A percentile compares a stretch with the other conserved stretches of the same genome.
Conservation (phyloP, 176 grass and related monocot species). For the Carex scoparia region DNA sequence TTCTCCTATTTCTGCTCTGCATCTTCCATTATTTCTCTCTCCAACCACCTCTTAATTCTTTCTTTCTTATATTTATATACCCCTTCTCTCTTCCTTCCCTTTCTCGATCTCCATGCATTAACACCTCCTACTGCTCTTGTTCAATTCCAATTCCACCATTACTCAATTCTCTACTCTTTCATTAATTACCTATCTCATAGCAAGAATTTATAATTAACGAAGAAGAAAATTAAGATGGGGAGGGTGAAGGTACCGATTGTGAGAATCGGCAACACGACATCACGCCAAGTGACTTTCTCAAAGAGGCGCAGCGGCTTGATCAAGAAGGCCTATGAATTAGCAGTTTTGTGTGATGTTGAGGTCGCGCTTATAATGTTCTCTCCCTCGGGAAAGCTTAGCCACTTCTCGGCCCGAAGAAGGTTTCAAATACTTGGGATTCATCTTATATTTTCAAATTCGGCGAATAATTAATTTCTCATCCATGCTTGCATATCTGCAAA, state of each 20-base stretch:
- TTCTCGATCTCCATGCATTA: not conserved
- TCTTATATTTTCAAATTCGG: not conserved
- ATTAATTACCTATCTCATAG: not conserved
- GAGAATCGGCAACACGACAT: constrained; percentile 54
- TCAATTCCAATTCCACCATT: not conserved
- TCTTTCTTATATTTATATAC: not conserved
- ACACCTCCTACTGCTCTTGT: not conserved
- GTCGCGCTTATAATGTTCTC: constrained; percentile 86
- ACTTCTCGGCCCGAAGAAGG: constrained; percentile 57
- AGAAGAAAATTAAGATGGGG: constrained; percentile 30
- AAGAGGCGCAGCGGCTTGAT: constrained; percentile 73
- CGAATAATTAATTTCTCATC: not conserved
- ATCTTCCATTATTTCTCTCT: constrained; percentile 8
- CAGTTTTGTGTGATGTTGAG: constrained; percentile 76
- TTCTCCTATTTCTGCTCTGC: constrained; percentile 6
- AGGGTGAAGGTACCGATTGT: constrained; percentile 75
- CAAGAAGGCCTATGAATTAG: constrained; percentile 79
- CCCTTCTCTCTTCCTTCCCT: not conserved
- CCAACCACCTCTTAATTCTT: not conserved
- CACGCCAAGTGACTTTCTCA: constrained; percentile 77
- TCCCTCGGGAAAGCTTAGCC: constrained; percentile 53
- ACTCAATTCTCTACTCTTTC: not conserved
- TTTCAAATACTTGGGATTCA: not conserved
- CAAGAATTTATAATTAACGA: not conserved
- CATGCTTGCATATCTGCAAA: not conserved